These are phyloP conservation scores for Vigna hirtella DNA, from an alignment of 306 rosid genomes.

Conservation along the genomic window DNA sequence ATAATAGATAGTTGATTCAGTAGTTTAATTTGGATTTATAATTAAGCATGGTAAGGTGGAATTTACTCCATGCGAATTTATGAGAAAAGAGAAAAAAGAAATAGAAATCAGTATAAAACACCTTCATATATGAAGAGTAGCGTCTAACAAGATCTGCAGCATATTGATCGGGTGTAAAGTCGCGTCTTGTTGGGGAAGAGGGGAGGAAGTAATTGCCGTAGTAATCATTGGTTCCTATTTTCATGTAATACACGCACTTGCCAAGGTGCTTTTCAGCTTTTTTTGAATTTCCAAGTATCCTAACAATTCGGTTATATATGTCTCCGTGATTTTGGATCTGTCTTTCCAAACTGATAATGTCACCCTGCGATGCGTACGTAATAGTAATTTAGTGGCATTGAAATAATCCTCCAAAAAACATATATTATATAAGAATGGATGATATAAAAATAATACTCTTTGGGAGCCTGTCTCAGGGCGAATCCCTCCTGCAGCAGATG, in stretches of 20 bases:
- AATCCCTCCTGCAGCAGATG: conserved; percentile 48
- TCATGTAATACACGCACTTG: conserved; percentile 62
- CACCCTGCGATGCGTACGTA: conserved; percentile 48
- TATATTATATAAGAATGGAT: too few relatives aligned
- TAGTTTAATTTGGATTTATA: not conserved
- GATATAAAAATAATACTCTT: too few relatives aligned
- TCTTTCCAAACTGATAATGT: conserved; percentile 13
- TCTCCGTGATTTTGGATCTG: conserved; percentile 51
- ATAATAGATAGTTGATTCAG: not conserved
- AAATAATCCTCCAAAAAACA: too few relatives aligned
- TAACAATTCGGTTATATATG: conserved; percentile 20
- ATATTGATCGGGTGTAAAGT: conserved; percentile 43
- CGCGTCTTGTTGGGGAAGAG: conserved; percentile 33
- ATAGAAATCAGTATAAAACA: conserved; percentile 5
- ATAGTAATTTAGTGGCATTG: not conserved
- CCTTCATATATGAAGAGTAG: conserved; percentile 42
- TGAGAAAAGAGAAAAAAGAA: not conserved
- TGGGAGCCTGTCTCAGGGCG: not conserved
- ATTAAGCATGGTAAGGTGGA: not conserved
- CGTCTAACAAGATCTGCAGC: conserved; percentile 46
- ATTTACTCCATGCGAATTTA: not conserved
- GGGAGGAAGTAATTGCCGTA: conserved; percentile 61
- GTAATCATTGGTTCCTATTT: conserved; percentile 65
- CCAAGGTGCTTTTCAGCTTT: conserved; percentile 29
- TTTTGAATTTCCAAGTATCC: not conserved